Base-by-base conservation (phyloP, 2,329 filamentous ascomycete species). In the Pseudophaeomoniella oleicola region DNA sequence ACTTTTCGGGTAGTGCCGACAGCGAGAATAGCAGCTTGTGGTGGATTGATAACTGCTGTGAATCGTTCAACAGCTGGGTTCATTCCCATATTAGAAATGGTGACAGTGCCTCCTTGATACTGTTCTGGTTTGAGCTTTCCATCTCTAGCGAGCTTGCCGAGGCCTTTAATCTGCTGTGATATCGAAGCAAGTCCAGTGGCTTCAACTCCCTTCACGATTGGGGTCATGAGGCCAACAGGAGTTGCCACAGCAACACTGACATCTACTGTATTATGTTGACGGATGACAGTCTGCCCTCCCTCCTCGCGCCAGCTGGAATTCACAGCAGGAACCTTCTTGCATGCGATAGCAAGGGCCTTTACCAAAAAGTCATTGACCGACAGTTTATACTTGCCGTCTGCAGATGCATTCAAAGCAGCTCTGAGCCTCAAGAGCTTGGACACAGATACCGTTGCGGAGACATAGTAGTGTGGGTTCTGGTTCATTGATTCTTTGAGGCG, bases 1-100 rank as follows among this genome's bases (percentile, higher is more conserved):
- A 96, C 88, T 80, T 96, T 96, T 67, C 83, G 82, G 51, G 84
- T 86, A 47, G 86, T 92, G 53, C 92, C 90, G 41, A 98, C 83
- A 38, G 90, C 88, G 45, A 98, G 72, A 59, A 98, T 98, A 56
- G 78, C 81, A 37, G 90, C 83, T 69, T 98, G 92, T 37, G 90
- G 90, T 47, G 92, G 90, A 76, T 98, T 98, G 73, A 98, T 94
- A 56, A 98, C 82, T 49, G 90, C 90, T 36, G 90, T 96, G 68
- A 98, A 98, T 59, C 87, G 77, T 66, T 96, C 87, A 44, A 98
- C 80, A 35, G 90, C 88, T 34, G 78, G 57, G 75, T 98, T 98
- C 90, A 98, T 98, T 63, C 90, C 90, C 90, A 98, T 93, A 77
- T 98, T 98, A 67, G 84, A 93, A 66, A 98, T 96, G 62, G 88